Conservation (phyloP, 2,329 filamentous ascomycete species). For the Sclerotiophoma versabilis region DNA sequence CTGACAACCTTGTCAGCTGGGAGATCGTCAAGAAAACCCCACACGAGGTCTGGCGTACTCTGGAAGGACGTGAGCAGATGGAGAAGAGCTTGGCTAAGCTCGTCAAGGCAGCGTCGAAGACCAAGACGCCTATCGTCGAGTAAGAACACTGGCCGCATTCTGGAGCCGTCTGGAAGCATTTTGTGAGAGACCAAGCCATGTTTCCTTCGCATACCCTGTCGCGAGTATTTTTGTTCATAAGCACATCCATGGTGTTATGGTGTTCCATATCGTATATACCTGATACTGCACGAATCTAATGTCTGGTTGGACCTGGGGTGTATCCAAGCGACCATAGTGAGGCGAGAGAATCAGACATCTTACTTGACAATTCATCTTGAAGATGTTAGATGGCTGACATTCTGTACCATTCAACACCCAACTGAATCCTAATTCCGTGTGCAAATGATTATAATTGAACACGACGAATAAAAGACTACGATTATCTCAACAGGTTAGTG, state of each 20-base stretch:
- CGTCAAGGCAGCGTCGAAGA: slow-evolving; percentile 54
- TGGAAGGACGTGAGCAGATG: slow-evolving; percentile 74
- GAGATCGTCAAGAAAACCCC: slow-evolving; percentile 85
- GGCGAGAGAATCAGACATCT: too few relatives aligned
- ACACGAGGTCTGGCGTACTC: slow-evolving; percentile 83
- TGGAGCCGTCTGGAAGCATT: neutral
- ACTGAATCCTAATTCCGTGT: too few relatives aligned
- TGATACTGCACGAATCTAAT: neutral
- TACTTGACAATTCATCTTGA: too few relatives aligned
- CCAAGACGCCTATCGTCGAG: slow-evolving; percentile 9
- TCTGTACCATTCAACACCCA: too few relatives aligned
- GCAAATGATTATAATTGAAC: too few relatives aligned
- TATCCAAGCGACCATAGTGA: too few relatives aligned
- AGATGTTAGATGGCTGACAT: too few relatives aligned
- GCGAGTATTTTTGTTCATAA: slow-evolving; percentile 3
- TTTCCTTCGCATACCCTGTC: slow-evolving; percentile 16
- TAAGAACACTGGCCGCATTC: neutral
- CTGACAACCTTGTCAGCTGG: slow-evolving; percentile 80
- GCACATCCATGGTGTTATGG: slow-evolving; percentile 9
- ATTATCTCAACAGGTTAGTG: too few relatives aligned
- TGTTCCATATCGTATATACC: slow-evolving; percentile 10
- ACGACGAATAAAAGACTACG: too few relatives aligned
- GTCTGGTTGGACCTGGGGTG: neutral
- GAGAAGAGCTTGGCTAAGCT: slow-evolving; percentile 80
- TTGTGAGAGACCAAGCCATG: neutral